These are phyloP conservation scores for Puccinellia tenuiflora DNA, from an alignment of 176 grass and related monocot species.

Conservation along the genomic window DNA sequence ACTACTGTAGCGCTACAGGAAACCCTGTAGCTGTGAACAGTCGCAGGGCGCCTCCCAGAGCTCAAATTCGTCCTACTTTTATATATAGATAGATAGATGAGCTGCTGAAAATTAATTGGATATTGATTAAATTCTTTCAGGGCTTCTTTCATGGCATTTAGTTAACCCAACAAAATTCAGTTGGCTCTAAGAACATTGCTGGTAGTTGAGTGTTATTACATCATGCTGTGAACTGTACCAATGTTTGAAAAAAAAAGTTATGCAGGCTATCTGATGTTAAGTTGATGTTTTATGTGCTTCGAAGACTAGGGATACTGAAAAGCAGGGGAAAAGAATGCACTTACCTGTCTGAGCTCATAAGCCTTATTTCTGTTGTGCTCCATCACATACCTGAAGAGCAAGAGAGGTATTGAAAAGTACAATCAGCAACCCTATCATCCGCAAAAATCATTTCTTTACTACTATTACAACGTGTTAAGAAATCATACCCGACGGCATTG, in stretches of 20 bases:
- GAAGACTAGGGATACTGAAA: neutral
- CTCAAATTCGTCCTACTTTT: too few species aligned
- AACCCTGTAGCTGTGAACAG: too few species aligned
- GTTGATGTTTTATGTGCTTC: neutral
- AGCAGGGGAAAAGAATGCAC: neutral
- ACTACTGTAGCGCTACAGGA: too few species aligned
- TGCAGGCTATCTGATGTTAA: neutral
- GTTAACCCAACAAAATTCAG: neutral
- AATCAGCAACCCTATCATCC: neutral
- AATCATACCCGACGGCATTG: slow-evolving; percentile 80
- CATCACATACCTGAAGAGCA: slow-evolving; percentile 66
- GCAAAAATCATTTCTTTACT: neutral
- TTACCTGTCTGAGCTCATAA: slow-evolving; percentile 82
- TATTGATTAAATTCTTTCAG: slow-evolving; percentile 1
- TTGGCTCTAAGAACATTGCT: neutral
- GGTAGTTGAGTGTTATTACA: neutral
- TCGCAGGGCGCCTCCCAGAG: too few species aligned
- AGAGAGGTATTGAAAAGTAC: neutral
- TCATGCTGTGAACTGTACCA: neutral
- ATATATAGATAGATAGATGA: too few species aligned
- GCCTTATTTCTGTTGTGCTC: slow-evolving; percentile 70
- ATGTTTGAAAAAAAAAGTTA: neutral
- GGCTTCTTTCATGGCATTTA: neutral
- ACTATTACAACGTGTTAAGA: neutral
- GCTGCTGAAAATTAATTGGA: neutral